Evolutionary conservation across 2,329 filamentous ascomycete genomes (phyloP), one percentile per base, ranked within the genome.

Genomic region (Myrmaecium sp.): DNA sequence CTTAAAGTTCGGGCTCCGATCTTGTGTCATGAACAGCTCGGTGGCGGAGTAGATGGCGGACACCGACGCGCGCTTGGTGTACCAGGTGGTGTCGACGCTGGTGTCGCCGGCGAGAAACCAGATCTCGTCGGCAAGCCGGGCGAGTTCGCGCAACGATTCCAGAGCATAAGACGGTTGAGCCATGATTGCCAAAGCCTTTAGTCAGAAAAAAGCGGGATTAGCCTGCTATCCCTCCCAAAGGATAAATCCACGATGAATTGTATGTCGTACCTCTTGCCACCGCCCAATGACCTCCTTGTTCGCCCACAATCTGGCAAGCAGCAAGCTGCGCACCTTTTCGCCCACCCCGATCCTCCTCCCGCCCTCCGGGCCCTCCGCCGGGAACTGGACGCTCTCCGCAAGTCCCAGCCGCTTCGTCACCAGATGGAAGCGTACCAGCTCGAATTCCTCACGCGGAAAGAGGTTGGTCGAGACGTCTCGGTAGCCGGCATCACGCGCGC

Each of bases 21-120:
- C 89, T 32, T 77, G 83, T 13, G 83, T 94, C 83, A 95, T 94
- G 55, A 84, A 92, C 4, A 94, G 60, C 54, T 98, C 89, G 30
- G 75, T 51, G 4, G 54, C 52, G 1, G 81, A 81, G 44, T 79
- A 81, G n/a, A 79, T 62, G 2, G 64, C 62, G 1, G 68, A 62
- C 14, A 80, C 49, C 1, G 61, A 65, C 6, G 69, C 62, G 3
- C 74, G 62, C 46, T 75, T 77, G 2, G 72, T 73, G 41, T 98
- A 98, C 89, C 89, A 98, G 4, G 72, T 74, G 4, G 70, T 67
- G 51, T 95, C 84, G 33, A 94, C 79, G 13, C 74, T 67, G 13
- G 57, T 62, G 51, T 95, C 89, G 26, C 82, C 81, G 0, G 86
- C 70, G 4, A 93, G 68, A 43, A 78, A 83, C 64, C 78, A 80